Percentiles rank a stretch among this genome's conserved stretches.
Evolutionary conservation across 441 rosid species (phyloP).

Genomic region (Bocquillonia castaneifolia): DNA sequence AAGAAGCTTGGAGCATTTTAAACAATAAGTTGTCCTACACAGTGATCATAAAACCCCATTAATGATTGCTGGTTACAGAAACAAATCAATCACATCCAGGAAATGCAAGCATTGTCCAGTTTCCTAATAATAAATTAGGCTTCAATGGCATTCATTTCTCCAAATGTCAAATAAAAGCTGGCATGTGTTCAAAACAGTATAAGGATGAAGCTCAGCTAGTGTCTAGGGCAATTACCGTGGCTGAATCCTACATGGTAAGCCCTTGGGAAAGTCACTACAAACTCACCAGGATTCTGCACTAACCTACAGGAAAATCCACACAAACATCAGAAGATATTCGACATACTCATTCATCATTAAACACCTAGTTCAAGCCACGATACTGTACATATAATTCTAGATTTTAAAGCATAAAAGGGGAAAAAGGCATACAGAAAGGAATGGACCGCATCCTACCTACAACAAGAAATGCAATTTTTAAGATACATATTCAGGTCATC

Average conservation of each 20-base stretch:
- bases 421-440: too few relatives aligned
- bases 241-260: conserved; percentile 99
- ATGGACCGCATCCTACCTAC: too few relatives aligned
- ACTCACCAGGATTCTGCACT: conserved; percentile 96
- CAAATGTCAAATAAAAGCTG: neutral
- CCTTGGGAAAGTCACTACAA: conserved; percentile 98
- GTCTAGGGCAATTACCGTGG: conserved; percentile 67
- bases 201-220: neutral
- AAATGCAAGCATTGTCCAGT: neutral
- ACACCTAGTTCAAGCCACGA: conserved; percentile 12
- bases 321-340: conserved; percentile 29
- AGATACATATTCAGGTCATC: neutral
- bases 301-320: conserved; percentile 59
- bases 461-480: neutral
- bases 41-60: neutral
- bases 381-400: neutral
- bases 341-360: conserved; percentile 16
- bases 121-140: neutral
- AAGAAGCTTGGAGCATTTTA: neutral
- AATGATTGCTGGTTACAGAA: neutral
- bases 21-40: neutral
- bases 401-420: conserved; percentile 9
- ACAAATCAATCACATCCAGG: neutral
- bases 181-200: neutral
- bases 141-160: neutral